These are phyloP conservation scores for Colletotrichum cordylinicola DNA, from an alignment of 2,329 filamentous ascomycete species.

Conservation along the genomic window DNA sequence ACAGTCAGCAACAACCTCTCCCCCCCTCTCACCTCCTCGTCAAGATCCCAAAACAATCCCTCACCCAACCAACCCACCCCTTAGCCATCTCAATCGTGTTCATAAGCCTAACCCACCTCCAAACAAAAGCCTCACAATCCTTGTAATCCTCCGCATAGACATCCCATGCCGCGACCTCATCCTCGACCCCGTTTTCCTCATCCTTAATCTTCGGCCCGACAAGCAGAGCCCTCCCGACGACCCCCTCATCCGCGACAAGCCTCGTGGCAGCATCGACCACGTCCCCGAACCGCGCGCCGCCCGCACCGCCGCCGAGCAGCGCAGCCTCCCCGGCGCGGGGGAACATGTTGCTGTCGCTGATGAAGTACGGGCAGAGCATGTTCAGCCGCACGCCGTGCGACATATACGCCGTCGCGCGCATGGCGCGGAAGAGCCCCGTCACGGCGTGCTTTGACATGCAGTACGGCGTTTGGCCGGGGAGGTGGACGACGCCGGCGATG, in stretches of 20 bases:
- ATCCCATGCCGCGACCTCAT: constrained; percentile 60
- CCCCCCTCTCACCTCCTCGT: not conserved
- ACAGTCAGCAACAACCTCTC: not conserved
- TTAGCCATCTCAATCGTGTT: constrained; percentile 53
- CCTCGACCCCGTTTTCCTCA: not conserved
- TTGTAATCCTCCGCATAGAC: constrained; percentile 64
- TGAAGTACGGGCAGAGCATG: constrained; percentile 71
- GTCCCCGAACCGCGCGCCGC: constrained; percentile 56
- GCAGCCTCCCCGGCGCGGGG: constrained; percentile 50
- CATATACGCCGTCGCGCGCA: constrained; percentile 55
- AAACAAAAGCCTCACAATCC: constrained; percentile 60
- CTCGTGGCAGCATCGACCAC: constrained; percentile 70
- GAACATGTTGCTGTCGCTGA: constrained; percentile 63
- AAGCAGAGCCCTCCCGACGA: constrained; percentile 62
- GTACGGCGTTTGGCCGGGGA: constrained; percentile 58
- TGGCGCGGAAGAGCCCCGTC: constrained; percentile 65
- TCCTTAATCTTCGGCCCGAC: constrained; percentile 53
- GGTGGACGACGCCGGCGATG: constrained; percentile 57
- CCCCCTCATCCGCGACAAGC: constrained; percentile 62
- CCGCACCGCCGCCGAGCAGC: constrained; percentile 57
- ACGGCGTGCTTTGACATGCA: constrained; percentile 70
- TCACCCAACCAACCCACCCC: constrained; percentile 59
- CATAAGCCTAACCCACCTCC: constrained; percentile 57
- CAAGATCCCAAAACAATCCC: constrained; percentile 23
- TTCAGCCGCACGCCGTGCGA: constrained; percentile 64